phyloP scores from a whole-genome alignment of 352 stramenopile genomes.

The Phytophthora cryptogea region DNA sequence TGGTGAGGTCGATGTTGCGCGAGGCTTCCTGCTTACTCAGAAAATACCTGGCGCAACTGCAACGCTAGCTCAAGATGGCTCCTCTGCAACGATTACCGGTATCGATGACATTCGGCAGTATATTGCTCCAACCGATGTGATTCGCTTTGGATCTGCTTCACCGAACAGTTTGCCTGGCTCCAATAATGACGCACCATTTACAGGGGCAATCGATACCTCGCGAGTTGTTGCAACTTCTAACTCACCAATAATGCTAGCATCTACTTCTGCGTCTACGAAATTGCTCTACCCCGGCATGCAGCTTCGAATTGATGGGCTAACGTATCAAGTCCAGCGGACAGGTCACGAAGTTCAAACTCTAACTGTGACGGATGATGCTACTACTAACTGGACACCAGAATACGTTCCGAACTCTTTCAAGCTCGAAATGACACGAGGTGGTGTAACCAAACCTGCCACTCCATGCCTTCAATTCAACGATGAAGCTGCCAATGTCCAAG shows the following conservation, averaged over 20 bases:
- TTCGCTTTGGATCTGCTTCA: slow-evolving; percentile 60
- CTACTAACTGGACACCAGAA: slow-evolving; percentile 29
- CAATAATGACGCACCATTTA: slow-evolving; percentile 71
- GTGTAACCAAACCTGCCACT: slow-evolving; percentile 30
- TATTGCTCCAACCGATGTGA: slow-evolving; percentile 60
- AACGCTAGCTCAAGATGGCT: slow-evolving; percentile 57
- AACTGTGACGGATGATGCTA: slow-evolving; percentile 38
- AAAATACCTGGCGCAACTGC: slow-evolving; percentile 59
- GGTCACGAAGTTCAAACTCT: slow-evolving; percentile 91
- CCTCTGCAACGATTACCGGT: slow-evolving; percentile 46
- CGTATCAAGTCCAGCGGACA: slow-evolving; percentile 87
- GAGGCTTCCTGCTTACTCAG: slow-evolving; percentile 55
- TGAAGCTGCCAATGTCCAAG: slow-evolving; percentile 16
- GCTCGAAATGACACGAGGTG: slow-evolving; percentile 48
- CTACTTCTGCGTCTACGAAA: slow-evolving; percentile 38
- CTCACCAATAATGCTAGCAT: slow-evolving; percentile 55
- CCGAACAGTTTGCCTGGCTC: slow-evolving; percentile 52
- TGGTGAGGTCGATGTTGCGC: slow-evolving; percentile 70
- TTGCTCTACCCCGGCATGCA: slow-evolving; percentile 80
- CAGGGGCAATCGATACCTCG: slow-evolving; percentile 50
- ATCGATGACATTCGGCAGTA: slow-evolving; percentile 71
- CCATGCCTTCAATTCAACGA: slow-evolving; percentile 51
- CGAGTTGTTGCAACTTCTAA: slow-evolving; percentile 40
- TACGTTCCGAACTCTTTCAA: slow-evolving; percentile 33
- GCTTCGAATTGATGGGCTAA: slow-evolving; percentile 88